These are phyloP conservation scores for Phyllostachys edulis DNA, from an alignment of 176 grass and related monocot species.

Conservation along the genomic window DNA sequence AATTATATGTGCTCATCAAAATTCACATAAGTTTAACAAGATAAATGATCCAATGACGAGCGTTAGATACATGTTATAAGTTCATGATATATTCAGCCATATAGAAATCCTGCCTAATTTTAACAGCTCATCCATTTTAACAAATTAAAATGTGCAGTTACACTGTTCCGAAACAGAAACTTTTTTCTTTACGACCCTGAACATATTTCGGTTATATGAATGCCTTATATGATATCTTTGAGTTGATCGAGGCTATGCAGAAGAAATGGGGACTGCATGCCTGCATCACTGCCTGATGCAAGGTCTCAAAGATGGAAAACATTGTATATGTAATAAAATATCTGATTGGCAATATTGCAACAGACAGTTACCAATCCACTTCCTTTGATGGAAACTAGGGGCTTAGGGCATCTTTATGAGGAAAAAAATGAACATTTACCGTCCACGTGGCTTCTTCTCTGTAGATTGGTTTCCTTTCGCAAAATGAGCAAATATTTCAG, in stretches of 20 bases:
- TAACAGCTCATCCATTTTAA: not conserved
- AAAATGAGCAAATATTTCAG: conserved; percentile 87
- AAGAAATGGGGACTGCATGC: not conserved
- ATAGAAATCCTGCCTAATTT: not conserved
- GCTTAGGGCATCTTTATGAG: not conserved
- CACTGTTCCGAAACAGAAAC: not conserved
- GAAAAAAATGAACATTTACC: conserved; percentile 25
- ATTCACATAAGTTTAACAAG: not conserved
- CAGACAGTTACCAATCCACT: not conserved
- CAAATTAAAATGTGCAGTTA: not conserved
- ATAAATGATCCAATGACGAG: not conserved
- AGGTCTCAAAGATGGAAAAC: conserved; percentile 2
- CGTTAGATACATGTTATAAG: not conserved
- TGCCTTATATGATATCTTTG: not conserved
- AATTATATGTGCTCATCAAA: not conserved
- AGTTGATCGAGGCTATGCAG: not conserved
- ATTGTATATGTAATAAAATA: not conserved
- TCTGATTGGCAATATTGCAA: not conserved
- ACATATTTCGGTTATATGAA: not conserved
- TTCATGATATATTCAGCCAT: not conserved
- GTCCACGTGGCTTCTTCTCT: conserved; percentile 61
- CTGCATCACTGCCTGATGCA: not conserved
- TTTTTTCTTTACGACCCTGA: not conserved
- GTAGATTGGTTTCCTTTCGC: conserved; percentile 64
- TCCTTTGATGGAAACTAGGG: not conserved